Conservation (phyloP, 2,329 filamentous ascomycete species). For the Mycosphaerella arachidis region DNA sequence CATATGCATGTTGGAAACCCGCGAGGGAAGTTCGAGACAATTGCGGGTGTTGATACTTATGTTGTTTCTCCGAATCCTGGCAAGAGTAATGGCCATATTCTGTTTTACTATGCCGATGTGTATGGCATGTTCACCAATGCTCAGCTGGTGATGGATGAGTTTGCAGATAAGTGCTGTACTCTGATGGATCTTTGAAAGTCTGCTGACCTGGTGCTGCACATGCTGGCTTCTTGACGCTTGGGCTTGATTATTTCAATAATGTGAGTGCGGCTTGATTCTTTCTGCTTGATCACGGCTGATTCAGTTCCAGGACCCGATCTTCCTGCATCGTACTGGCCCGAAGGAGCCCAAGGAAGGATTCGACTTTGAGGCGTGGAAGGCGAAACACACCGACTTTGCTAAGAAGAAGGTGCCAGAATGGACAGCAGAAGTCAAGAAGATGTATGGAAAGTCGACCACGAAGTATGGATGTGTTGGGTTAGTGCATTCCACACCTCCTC, state of each 20-base stretch:
- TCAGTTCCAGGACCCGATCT: conserved; percentile 16
- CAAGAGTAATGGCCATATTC: conserved; percentile 19
- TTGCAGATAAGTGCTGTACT: conserved; percentile 12
- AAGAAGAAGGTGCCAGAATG: conserved; percentile 43
- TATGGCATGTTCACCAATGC: conserved; percentile 24
- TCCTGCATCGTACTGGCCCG: conserved; percentile 25
- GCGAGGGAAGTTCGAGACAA: conserved; percentile 14
- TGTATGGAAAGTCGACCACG: conserved; percentile 34
- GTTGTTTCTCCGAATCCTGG: conserved; percentile 11
- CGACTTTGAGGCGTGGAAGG: conserved; percentile 47
- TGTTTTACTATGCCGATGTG: conserved; percentile 24
- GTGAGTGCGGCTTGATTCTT: not conserved
- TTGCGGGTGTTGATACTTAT: conserved; percentile 23
- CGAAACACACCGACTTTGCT: conserved; percentile 44
- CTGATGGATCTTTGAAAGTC: not conserved
- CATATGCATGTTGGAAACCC: conserved; percentile 20
- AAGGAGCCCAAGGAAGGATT: conserved; percentile 38
- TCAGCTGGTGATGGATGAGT: conserved; percentile 21
- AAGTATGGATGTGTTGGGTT: conserved; percentile 41
- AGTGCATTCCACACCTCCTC: not conserved
- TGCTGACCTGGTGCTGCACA: conserved; percentile 13
- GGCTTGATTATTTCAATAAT: conserved; percentile 23
- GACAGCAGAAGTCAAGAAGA: conserved; percentile 37
- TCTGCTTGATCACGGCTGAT: not conserved
- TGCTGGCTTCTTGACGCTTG: conserved; percentile 19